These are phyloP conservation scores for Debaryomycetaceae sp. DNA, from an alignment of 1,139 yeast species.

Conservation along the genomic window DNA sequence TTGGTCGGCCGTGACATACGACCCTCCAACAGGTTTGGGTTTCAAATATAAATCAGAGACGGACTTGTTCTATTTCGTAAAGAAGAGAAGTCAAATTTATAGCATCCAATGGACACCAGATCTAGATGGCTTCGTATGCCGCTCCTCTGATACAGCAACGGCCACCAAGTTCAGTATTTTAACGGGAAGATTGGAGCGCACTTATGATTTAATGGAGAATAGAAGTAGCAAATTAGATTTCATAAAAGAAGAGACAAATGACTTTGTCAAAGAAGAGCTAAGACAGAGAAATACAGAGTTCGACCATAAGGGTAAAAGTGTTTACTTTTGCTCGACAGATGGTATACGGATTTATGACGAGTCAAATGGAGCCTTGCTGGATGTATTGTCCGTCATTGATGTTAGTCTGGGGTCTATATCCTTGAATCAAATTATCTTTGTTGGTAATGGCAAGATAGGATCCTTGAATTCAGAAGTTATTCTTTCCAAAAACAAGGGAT, in stretches of 20 bases:
- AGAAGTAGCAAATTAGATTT: constrained; percentile 22
- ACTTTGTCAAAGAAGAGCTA: background rate
- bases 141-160: constrained; percentile 26
- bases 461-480: constrained; percentile 27
- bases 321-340: constrained; percentile 22
- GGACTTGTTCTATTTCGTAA: constrained; percentile 35
- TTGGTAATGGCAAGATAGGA: constrained; percentile 12
- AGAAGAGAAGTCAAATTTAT: constrained; percentile 7
- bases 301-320: constrained; percentile 27
- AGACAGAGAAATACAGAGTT: constrained; percentile 18
- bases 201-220: constrained; percentile 19
- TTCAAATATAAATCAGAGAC: constrained; percentile 42
- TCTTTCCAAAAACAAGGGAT: constrained; percentile 34
- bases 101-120: constrained; percentile 5
- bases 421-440: constrained; percentile 13
- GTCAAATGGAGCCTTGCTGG: constrained; percentile 20
- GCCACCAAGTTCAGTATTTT: constrained; percentile 29
- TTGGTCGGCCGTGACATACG: constrained; percentile 24
- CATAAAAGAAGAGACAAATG: constrained; percentile 9
- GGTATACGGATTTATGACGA: constrained; percentile 36
- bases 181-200: constrained; percentile 29
- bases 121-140: constrained; percentile 12
- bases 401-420: constrained; percentile 21
- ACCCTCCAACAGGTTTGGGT: constrained; percentile 15
- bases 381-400: constrained; percentile 31